Base-by-base conservation (phyloP, 75 land plant genomes). In the Larix kaempferi region DNA sequence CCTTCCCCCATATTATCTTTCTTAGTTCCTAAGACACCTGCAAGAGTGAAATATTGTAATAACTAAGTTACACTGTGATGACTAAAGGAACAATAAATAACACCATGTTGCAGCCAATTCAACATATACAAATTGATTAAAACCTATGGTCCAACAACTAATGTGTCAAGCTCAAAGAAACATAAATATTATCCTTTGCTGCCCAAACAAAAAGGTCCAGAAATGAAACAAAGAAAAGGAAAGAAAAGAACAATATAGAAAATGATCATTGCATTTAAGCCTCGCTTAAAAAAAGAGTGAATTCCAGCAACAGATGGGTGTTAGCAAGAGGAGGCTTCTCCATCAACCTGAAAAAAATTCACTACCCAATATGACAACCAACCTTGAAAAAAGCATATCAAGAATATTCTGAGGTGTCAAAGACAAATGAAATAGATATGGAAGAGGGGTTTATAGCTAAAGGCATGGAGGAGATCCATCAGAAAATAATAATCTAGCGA, bases 1-100 rank as follows among this genome's bases (percentile, higher is more conserved):
- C 74, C 29, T 25, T 83, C 86, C 29, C 84, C 87, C 83, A 89
- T 76, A 21, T 66, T 39, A 41, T 69, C 8, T 44, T 69, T n/a
- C 8, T 69, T 39, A 39, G 17, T 69, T 17, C 22, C 72, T 69
- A 7, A 41, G 22, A 39, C 52, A 44, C 72, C 72, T 69, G 72
- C 49, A 69, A 41, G 44, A 35, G 10, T 10, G 11, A 69, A 69
- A 7, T 23, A 37, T 69, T 29, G 22, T 39, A 35, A 69, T 69
- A n/a, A 41, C 22, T 41, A n/a, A 69, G 41, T 37, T 22, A 41
- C 10, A 39, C 72, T 69, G 37, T 69, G n/a, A 15, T 12, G 35
- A 39, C 72, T 8, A 69, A 69, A 22, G 72, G 52, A 39, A 69
- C n/a, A 22, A 19, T 23, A 41, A 19, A 22, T 69, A 39, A 44